Conservation (phyloP, 108 stramenopile genomes). For the Nitzschia sp. region DNA sequence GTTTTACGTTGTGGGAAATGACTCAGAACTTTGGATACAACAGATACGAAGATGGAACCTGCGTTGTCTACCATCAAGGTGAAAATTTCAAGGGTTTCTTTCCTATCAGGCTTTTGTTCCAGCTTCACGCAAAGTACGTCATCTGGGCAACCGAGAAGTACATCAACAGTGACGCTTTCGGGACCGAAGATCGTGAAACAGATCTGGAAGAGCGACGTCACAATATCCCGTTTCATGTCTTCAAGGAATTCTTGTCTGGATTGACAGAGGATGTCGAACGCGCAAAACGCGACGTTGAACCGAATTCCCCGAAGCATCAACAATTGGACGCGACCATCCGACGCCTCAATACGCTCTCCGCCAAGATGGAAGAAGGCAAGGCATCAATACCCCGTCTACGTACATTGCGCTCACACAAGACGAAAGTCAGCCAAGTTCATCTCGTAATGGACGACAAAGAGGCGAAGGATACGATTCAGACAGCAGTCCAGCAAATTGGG, state of each 20-base stretch:
- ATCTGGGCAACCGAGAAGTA: slow-evolving; percentile 48
- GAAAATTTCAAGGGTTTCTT: slow-evolving; percentile 40
- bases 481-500: slow-evolving; percentile 10
- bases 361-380: not conserved
- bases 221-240: slow-evolving; percentile 41
- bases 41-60: slow-evolving; percentile 17
- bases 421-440: not conserved
- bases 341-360: slow-evolving; percentile 4
- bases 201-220: slow-evolving; percentile 39
- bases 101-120: slow-evolving; percentile 37
- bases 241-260: slow-evolving; percentile 29
- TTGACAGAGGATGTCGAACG: slow-evolving; percentile 21
- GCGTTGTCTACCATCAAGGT: slow-evolving; percentile 45
- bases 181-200: slow-evolving; percentile 20
- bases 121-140: slow-evolving; percentile 35
- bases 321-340: slow-evolving; percentile 3
- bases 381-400: not conserved
- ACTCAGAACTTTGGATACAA: slow-evolving; percentile 46
- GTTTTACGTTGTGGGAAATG: slow-evolving; percentile 44
- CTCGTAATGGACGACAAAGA: slow-evolving; percentile 17
- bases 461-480: slow-evolving; percentile 12
- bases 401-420: slow-evolving; percentile 22
- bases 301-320: not conserved
- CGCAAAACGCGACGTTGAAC: not conserved
- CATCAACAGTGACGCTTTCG: slow-evolving; percentile 49